phyloP scores from a whole-genome alignment of 1,284 basidiomycete genomes.

The Marasmius sp. region DNA sequence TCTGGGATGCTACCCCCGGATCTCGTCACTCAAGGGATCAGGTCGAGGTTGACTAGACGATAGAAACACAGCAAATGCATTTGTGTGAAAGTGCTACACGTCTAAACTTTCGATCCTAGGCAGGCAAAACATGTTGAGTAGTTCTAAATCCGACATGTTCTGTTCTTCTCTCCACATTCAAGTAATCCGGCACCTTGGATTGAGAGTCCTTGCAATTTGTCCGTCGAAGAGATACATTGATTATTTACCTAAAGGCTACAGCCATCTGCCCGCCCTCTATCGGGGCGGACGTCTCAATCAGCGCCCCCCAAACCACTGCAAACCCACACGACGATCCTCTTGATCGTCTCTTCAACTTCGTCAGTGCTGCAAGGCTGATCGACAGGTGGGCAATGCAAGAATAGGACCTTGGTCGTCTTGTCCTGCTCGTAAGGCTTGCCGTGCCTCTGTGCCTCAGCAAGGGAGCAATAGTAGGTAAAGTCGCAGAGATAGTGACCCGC shows the following conservation, averaged over 20 bases:
- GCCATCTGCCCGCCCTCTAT: too few species aligned
- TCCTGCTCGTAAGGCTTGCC: slow-evolving; percentile 54
- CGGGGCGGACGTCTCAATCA: neutral
- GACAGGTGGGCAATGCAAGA: slow-evolving; percentile 71
- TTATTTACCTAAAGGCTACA: too few species aligned
- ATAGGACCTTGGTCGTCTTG: slow-evolving; percentile 59
- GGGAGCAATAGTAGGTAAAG: slow-evolving; percentile 75
- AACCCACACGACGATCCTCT: slow-evolving; percentile 58
- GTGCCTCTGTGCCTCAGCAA: slow-evolving; percentile 65
- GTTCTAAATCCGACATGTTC: too few species aligned
- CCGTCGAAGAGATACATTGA: too few species aligned
- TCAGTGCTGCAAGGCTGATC: slow-evolving; percentile 59
- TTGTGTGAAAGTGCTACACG: too few species aligned
- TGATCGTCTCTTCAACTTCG: slow-evolving; percentile 66
- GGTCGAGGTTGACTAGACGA: slow-evolving; percentile 20
- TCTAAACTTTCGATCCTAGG: too few species aligned
- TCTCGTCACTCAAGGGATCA: slow-evolving; percentile 27
- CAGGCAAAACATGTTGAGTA: too few species aligned
- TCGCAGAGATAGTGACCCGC: slow-evolving; percentile 78
- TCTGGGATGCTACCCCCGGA: slow-evolving; percentile 45
- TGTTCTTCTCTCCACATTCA: too few species aligned
- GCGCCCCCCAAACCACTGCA: slow-evolving; percentile 40
- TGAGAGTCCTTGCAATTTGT: too few species aligned
- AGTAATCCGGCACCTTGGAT: too few species aligned
- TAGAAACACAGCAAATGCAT: neutral